These are phyloP conservation scores for Speleostelium caveatum DNA, from an alignment of 78 protist species.

Conservation along the genomic window DNA sequence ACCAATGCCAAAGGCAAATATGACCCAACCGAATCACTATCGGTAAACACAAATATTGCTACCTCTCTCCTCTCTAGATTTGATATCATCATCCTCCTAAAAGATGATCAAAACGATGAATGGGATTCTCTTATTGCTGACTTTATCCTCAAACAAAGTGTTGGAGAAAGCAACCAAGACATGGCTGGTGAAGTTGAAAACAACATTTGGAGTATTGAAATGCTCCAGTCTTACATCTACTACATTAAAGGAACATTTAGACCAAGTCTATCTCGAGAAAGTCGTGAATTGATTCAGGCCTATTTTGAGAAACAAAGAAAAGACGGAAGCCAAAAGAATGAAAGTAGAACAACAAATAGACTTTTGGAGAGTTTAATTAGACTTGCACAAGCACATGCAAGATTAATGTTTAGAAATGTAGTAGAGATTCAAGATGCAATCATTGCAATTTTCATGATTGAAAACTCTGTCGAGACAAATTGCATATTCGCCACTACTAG, in stretches of 20 bases:
- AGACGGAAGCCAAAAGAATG: constrained; percentile 35
- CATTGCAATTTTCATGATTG: constrained; percentile 87
- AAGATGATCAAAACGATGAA: constrained; percentile 80
- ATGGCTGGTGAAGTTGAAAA: constrained; percentile 5
- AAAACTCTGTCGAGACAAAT: constrained; percentile 70
- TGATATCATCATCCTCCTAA: constrained; percentile 94
- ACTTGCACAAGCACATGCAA: constrained; percentile 94
- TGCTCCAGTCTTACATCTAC: constrained; percentile 74
- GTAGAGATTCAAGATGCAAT: constrained; percentile 88
- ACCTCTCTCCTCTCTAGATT: constrained; percentile 96
- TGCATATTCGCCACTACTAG: constrained; percentile 21
- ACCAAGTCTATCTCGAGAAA: constrained; percentile 74
- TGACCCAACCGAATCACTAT: constrained; percentile 78
- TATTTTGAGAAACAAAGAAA: constrained; percentile 89
- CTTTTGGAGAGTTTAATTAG: constrained; percentile 94
- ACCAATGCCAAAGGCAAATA: constrained; percentile 92
- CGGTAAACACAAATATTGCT: constrained; percentile 91
- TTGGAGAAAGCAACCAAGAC: constrained; percentile 2
- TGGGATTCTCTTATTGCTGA: constrained; percentile 90
- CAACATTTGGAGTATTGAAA: constrained; percentile 83
- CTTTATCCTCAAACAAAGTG: constrained; percentile 72
- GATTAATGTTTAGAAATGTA: constrained; percentile 78
- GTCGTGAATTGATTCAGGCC: constrained; percentile 41
- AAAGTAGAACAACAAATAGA: constrained; percentile 96
- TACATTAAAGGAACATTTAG: constrained; percentile 46